A percentile compares a stretch with the other conserved stretches of the same genome.
Evolutionary conservation across 2,329 filamentous ascomycete species (phyloP).

Genomic region (Gliomastix tumulicola): DNA sequence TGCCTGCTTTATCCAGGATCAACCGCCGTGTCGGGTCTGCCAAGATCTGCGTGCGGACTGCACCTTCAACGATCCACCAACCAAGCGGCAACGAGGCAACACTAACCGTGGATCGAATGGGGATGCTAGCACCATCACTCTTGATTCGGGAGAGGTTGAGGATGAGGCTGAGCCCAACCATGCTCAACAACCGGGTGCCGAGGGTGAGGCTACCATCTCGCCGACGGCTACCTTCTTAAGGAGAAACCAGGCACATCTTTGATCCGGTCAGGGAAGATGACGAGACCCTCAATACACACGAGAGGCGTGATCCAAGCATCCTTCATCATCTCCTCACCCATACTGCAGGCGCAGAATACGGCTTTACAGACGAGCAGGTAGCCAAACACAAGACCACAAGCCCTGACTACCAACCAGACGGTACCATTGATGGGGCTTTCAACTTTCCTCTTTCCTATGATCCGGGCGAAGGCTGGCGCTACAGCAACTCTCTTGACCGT

Average conservation of each 20-base stretch:
- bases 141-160: too few species aligned
- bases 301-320: background rate
- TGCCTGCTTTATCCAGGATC: background rate
- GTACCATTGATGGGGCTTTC: slow-evolving; percentile 25
- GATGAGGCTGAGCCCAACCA: too few species aligned
- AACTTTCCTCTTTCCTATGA: slow-evolving; percentile 32
- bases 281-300: too few species aligned
- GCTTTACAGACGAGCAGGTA: slow-evolving; percentile 28
- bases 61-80: background rate
- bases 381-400: slow-evolving; percentile 24
- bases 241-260: too few species aligned
- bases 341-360: slow-evolving; percentile 37
- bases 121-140: too few species aligned
- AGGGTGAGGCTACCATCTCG: too few species aligned
- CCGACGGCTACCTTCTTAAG: too few species aligned
- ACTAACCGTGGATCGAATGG: too few species aligned
- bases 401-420: slow-evolving; percentile 16
- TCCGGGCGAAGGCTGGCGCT: slow-evolving; percentile 41
- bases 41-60: background rate
- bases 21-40: background rate
- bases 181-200: too few species aligned
- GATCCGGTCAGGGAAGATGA: too few species aligned
- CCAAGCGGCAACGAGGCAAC: background rate
- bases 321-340: slow-evolving; percentile 36
- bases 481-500: slow-evolving; percentile 39